Base-by-base conservation (phyloP, 1,139 yeast species). In the Geotrichum australiense region DNA sequence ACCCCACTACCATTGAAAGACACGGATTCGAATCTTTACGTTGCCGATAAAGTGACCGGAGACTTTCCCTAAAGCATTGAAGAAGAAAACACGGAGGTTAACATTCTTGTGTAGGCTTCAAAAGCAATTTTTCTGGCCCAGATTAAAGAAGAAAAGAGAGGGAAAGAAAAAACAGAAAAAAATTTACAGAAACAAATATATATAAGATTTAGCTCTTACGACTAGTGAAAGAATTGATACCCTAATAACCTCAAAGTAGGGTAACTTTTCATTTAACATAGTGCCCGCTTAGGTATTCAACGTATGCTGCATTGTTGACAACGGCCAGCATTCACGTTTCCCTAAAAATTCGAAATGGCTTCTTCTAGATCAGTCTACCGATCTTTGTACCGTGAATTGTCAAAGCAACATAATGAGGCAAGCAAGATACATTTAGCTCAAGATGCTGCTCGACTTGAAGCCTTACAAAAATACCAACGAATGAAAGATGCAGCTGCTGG, bases 351-450 rank as follows among this genome's bases (percentile, higher is more conserved):
- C 18, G 16, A 35, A 28, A 31, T 28, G 15, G 22, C 25, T 8
- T 20, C 37, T 10, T 11, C 41, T 22, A 39, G 41, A 27, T 32
- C 32, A 2, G 49, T 55, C 21, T 60, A 59, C 45, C 46, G 63
- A 38, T 26, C 47, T 30, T 50, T 62, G 21, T 50, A 53, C 34
- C 52, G 62, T 18, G 65, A 62, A 51, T 55, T 62, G 19, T 45
- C 55, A 6, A 46, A 46, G 36, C 65, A 61, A 49, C 54, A 58
- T 43, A 47, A 48, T 23, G 53, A 42, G 23, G 63, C 66, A 5
- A 40, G 51, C 22, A 44, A 48, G 40, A 43, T 47, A 30, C 65
- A 61, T 42, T 37, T 41, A 7, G 54, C 54, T 14, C 48, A 49
- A 20, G 53, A 53, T n/a, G 47, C 35, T 20, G 42, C 48, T 37